These are phyloP conservation scores for Aspergillus ochraceoroseus DNA, from an alignment of 2,329 filamentous ascomycete genomes.

Conservation along the genomic window DNA sequence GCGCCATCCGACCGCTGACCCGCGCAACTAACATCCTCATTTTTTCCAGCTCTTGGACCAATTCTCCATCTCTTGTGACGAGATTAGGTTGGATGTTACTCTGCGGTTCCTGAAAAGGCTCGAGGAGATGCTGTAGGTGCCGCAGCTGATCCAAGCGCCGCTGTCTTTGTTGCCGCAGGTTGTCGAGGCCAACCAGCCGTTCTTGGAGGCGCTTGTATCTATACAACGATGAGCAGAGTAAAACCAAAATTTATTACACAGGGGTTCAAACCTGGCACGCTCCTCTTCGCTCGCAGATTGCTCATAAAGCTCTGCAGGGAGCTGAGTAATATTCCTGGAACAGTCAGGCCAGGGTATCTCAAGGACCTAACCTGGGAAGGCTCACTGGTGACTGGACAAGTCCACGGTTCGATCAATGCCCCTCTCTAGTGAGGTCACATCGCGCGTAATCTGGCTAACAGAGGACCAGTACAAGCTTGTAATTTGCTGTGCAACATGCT, in stretches of 20 bases:
- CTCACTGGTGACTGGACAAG: slow-evolving; percentile 38
- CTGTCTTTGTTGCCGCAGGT: slow-evolving; percentile 44
- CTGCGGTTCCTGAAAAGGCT: slow-evolving; percentile 48
- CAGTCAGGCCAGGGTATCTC: slow-evolving; percentile 3
- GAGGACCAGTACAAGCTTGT: slow-evolving; percentile 53
- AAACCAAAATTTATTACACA: slow-evolving; percentile 18
- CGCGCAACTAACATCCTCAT: slow-evolving; percentile 47
- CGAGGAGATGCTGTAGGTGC: slow-evolving; percentile 45
- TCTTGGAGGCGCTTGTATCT: slow-evolving; percentile 43
- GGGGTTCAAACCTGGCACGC: slow-evolving; percentile 29
- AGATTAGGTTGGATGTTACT: slow-evolving; percentile 53
- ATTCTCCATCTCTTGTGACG: slow-evolving; percentile 48
- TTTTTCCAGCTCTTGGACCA: slow-evolving; percentile 48
- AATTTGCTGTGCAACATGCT: slow-evolving; percentile 54
- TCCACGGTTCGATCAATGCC: slow-evolving; percentile 39
- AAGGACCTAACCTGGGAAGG: not conserved
- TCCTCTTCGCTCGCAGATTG: slow-evolving; percentile 31
- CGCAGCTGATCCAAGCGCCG: slow-evolving; percentile 47
- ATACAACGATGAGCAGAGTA: slow-evolving; percentile 25
- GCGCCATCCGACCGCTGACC: slow-evolving; percentile 38
- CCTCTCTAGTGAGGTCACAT: slow-evolving; percentile 21
- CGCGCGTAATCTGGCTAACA: slow-evolving; percentile 36
- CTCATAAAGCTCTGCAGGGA: slow-evolving; percentile 36
- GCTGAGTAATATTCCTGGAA: slow-evolving; percentile 37
- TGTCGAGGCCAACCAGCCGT: slow-evolving; percentile 45